Evolutionary conservation across 139 green algal genomes (phyloP).

Genomic region (Micractinium conductrix): DNA sequence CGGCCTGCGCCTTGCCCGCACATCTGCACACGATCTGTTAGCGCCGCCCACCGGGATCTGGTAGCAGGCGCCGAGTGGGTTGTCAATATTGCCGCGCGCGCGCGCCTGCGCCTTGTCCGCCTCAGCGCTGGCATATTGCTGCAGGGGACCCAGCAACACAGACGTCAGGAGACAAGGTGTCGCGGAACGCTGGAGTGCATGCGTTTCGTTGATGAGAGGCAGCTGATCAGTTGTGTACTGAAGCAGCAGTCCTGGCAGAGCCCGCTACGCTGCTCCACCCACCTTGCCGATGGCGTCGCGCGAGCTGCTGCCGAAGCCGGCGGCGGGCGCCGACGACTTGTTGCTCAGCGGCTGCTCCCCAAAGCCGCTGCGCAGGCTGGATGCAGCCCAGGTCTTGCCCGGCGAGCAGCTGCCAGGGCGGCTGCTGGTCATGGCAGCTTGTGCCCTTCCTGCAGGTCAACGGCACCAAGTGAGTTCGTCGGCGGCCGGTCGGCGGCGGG

Average conservation of each 20-base stretch:
- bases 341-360: slow-evolving; percentile 41
- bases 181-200: not conserved
- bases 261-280: too few species aligned
- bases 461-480: not conserved
- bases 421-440: not conserved
- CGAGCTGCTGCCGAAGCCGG: slow-evolving; percentile 49
- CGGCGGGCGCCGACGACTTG: slow-evolving; percentile 27
- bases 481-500: too few species aligned
- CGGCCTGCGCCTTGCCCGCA: too few species aligned
- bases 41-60: slow-evolving; percentile 32
- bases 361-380: slow-evolving; percentile 43
- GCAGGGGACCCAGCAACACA: not conserved
- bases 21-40: too few species aligned
- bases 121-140: slow-evolving; percentile 30
- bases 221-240: not conserved
- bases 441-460: not conserved
- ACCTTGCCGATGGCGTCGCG: slow-evolving; percentile 40
- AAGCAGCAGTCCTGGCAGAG: not conserved
- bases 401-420: not conserved
- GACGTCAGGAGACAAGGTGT: not conserved
- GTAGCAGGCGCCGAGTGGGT: slow-evolving; percentile 50
- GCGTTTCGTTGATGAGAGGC: not conserved
- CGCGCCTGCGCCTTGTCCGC: slow-evolving; percentile 45
- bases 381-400: not conserved
- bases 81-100: slow-evolving; percentile 44